Evolutionary conservation across 2,329 filamentous ascomycete genomes (phyloP).

Genomic region (Nemania abortiva): DNA sequence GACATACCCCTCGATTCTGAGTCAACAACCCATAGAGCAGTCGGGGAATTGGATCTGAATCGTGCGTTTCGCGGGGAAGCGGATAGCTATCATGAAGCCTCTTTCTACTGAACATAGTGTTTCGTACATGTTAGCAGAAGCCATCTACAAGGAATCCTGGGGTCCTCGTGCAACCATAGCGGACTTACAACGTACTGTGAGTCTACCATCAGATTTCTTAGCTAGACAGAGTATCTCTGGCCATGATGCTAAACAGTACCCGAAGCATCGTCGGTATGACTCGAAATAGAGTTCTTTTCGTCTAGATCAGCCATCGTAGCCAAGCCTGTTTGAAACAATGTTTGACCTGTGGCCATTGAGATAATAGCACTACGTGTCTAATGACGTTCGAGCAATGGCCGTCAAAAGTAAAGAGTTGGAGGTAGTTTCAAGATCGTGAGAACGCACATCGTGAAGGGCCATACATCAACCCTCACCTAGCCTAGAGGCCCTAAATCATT

Average conservation of each 20-base stretch:
- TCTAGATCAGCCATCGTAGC: not conserved
- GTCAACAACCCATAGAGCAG: constrained; percentile 2
- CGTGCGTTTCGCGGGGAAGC: not conserved
- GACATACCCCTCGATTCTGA: not conserved
- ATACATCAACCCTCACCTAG: not conserved
- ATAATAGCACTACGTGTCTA: not conserved
- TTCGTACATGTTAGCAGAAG: not conserved
- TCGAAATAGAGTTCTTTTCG: not conserved
- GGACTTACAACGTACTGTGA: not conserved
- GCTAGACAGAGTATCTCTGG: not conserved
- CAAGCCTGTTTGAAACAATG: not conserved
- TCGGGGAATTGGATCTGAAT: constrained; percentile 7
- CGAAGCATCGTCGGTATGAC: constrained; percentile 12
- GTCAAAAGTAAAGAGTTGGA: not conserved
- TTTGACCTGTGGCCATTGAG: not conserved
- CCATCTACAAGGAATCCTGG: not conserved
- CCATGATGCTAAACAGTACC: constrained; percentile 4
- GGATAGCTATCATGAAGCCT: not conserved
- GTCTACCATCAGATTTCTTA: not conserved
- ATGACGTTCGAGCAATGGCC: not conserved
- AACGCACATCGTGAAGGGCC: not conserved
- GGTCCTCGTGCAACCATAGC: not conserved
- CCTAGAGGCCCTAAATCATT: not conserved
- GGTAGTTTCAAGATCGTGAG: not conserved
- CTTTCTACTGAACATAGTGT: not conserved